phyloP scores from a whole-genome alignment of 371 early-diverging fungal genomes.

The Chytridiales sp. region DNA sequence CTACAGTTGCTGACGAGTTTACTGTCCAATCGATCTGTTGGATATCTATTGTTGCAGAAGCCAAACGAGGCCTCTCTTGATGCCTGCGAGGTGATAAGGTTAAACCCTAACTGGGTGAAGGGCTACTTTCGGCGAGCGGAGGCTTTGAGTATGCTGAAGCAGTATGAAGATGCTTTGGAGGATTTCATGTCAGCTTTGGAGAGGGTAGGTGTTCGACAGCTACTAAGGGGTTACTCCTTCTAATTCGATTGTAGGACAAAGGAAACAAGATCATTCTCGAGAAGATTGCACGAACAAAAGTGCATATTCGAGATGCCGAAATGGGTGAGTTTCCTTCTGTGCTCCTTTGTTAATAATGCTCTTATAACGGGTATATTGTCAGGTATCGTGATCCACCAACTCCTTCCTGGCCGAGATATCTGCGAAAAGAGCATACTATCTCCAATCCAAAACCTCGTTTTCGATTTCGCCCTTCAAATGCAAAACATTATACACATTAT shows the following conservation, averaged over 20 bases:
- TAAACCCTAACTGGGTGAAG: conserved; percentile 74
- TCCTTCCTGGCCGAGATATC: conserved; percentile 71
- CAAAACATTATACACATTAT: conserved; percentile 79
- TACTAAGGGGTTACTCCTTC: conserved; percentile 2
- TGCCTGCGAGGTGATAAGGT: conserved; percentile 56
- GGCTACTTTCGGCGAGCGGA: conserved; percentile 75
- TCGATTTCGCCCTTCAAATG: conserved; percentile 77
- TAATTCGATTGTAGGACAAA: conserved; percentile 45
- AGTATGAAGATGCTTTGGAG: conserved; percentile 61
- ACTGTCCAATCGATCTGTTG: conserved; percentile 70
- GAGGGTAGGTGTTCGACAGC: conserved; percentile 18
- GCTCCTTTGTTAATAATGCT: conserved; percentile 9
- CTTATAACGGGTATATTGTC: not conserved
- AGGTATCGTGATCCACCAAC: conserved; percentile 65
- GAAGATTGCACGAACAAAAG: conserved; percentile 53
- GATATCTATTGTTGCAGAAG: conserved; percentile 48
- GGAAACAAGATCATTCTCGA: conserved; percentile 52
- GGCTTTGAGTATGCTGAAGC: conserved; percentile 55
- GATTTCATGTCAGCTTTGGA: conserved; percentile 55
- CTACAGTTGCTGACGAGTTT: conserved; percentile 37
- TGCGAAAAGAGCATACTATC: conserved; percentile 45
- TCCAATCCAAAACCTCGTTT: conserved; percentile 73
- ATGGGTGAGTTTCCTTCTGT: conserved; percentile 39
- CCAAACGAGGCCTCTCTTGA: conserved; percentile 65
- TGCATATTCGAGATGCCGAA: conserved; percentile 58